phyloP scores from a whole-genome alignment of 495 filamentous ascomycete genomes.

The Viridothelium virens region DNA sequence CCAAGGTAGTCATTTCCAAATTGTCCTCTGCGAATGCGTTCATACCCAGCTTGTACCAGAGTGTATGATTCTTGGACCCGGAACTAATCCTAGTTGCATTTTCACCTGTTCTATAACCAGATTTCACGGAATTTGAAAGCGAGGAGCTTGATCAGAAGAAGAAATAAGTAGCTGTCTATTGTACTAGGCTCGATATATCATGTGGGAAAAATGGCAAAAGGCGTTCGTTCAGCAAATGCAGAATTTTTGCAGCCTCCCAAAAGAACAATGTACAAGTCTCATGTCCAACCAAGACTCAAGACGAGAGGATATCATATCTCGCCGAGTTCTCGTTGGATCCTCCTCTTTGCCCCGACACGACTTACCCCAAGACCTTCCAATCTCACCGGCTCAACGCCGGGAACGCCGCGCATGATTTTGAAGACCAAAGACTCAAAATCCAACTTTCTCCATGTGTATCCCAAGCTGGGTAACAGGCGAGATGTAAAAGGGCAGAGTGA shows the following conservation, averaged over 20 bases:
- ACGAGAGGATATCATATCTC: background rate
- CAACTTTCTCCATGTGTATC: background rate
- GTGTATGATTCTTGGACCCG: background rate
- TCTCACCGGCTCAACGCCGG: background rate
- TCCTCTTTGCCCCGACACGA: background rate
- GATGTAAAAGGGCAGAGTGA: background rate
- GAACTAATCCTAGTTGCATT: background rate
- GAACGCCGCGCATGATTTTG: background rate
- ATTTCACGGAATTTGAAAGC: background rate
- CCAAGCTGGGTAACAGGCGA: too few species aligned
- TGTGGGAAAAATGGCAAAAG: background rate
- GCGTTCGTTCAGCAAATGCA: background rate
- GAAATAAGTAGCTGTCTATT: background rate
- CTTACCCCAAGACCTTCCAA: too few species aligned
- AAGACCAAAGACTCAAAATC: background rate
- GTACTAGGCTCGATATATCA: background rate
- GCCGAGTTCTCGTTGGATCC: background rate
- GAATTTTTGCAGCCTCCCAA: background rate
- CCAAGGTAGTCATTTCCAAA: background rate
- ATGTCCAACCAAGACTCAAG: background rate
- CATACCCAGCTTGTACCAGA: constrained; percentile 8
- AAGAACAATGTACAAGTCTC: background rate
- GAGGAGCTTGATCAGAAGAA: background rate
- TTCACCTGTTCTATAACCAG: background rate
- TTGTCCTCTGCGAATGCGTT: background rate